Conservation (phyloP, 257 asterid genomes). For the Solanum paucissectum region DNA sequence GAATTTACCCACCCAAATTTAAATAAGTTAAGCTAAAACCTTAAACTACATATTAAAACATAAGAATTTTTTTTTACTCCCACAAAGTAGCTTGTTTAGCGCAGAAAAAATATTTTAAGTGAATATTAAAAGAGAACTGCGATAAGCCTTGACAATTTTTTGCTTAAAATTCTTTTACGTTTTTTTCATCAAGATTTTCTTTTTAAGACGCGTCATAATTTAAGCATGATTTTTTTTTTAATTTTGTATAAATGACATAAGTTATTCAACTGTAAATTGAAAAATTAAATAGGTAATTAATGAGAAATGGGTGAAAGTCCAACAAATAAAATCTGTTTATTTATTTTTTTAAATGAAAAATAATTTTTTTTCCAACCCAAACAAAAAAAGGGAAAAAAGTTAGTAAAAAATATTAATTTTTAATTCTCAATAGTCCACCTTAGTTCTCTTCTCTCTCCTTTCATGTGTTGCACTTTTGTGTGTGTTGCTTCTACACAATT, state of each 20-base stretch:
- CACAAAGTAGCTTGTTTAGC: background rate
- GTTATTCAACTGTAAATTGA: background rate
- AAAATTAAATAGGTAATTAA: background rate
- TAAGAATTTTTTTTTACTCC: no score
- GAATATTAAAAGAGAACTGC: background rate
- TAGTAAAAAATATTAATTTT: background rate
- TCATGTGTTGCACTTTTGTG: background rate
- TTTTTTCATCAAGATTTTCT: background rate
- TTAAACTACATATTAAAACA: background rate
- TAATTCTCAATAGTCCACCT: background rate
- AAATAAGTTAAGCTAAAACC: background rate
- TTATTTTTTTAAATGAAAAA: background rate
- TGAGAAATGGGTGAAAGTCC: background rate
- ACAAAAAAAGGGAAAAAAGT: background rate
- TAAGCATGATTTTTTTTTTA: no score
- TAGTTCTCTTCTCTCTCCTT: background rate
- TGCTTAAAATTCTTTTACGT: background rate
- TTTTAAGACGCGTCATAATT: background rate
- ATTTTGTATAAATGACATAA: background rate
- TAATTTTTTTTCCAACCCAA: background rate
- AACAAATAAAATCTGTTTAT: background rate
- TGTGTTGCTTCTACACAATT: background rate
- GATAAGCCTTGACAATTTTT: fast-evolving
- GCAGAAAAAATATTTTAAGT: background rate
- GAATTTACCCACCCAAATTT: background rate